Base-by-base conservation (phyloP, 768 basidiomycete genomes). In the Suillus brevipes region DNA sequence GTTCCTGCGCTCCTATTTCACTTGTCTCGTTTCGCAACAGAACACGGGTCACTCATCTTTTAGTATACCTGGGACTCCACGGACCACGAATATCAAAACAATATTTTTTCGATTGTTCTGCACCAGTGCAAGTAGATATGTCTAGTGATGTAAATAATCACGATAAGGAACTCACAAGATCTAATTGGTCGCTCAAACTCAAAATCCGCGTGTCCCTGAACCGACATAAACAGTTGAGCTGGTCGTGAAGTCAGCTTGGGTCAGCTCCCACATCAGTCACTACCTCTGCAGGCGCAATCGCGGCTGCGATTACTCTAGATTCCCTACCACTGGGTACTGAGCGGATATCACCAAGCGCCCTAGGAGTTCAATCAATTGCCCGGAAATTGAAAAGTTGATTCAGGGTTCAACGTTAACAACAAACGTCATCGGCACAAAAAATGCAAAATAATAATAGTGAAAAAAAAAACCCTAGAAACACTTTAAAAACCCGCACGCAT, bases 371-470 rank as follows among this genome's bases (percentile, higher is more conserved):
- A 59, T 59, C 40, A 42, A 59, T 59, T 59, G 58, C n/a, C 58
- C 58, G 18, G 23, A 59, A 59, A 42, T 59, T 59, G 58, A 59
- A 56, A 13, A 14, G 23, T 57, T 57, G 36, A 57, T 37, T 57
- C 56, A 57, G n/a, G 56, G 40, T 59, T 18, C 49, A 23, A n/a
- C n/a, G n/a, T n/a, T n/a, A n/a, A 57, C 13, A 40, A 20, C 23
- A 38, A 25, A 58, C 56, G 56, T 58, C 56, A 58, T 58, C 37
- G 58, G 16, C 28, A 31, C 40, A 28, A 40, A 14, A 40, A 6
- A 18, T 38, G 16, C 13, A 14, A 37, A 57, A 52, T 37, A 16
- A 57, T 57, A 38, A 28, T 40, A 16, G 9, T 40, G 31, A 31
- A 31, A 38, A 28, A 55, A 31, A 31, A 34, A 53, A 10, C 28